phyloP scores from a whole-genome alignment of 192 early-diverging fungal genomes.

The Backusella tarrabulga region DNA sequence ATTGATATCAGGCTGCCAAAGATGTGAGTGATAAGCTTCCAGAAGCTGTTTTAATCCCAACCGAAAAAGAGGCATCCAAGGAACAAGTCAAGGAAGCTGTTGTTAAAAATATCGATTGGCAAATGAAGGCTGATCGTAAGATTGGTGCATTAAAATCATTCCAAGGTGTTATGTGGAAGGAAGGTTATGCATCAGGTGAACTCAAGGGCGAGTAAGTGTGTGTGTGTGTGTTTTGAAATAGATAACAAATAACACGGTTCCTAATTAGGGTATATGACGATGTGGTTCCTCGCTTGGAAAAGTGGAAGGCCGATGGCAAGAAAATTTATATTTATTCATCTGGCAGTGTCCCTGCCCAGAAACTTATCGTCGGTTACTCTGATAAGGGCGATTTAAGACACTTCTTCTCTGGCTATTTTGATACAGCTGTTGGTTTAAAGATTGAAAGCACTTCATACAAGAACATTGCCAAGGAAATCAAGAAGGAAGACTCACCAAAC shows the following conservation, averaged over 20 bases:
- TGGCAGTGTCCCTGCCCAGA: slow-evolving; percentile 91
- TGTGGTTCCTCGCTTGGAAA: slow-evolving; percentile 73
- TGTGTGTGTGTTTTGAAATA: slow-evolving; percentile 2
- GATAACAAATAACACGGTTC: background rate
- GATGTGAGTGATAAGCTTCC: slow-evolving; percentile 43
- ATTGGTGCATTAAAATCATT: slow-evolving; percentile 86
- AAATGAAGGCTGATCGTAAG: slow-evolving; percentile 88
- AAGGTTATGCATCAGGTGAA: slow-evolving; percentile 75
- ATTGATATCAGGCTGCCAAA: slow-evolving; percentile 38
- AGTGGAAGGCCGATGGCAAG: slow-evolving; percentile 61
- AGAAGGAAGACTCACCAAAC: slow-evolving; percentile 35
- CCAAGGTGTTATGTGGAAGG: slow-evolving; percentile 96
- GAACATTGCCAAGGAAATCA: slow-evolving; percentile 72
- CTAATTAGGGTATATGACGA: slow-evolving; percentile 76
- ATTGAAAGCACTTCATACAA: slow-evolving; percentile 65
- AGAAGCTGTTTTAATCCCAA: slow-evolving; percentile 44
- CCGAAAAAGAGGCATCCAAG: slow-evolving; percentile 34
- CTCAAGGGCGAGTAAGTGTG: slow-evolving; percentile 71
- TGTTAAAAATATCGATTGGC: slow-evolving; percentile 74
- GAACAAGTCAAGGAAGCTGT: slow-evolving; percentile 52
- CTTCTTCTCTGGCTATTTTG: slow-evolving; percentile 86
- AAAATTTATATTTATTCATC: slow-evolving; percentile 95
- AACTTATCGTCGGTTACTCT: slow-evolving; percentile 85
- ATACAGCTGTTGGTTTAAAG: slow-evolving; percentile 89
- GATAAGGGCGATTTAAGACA: slow-evolving; percentile 74